Percentiles rank a stretch among this genome's conserved stretches.
Conservation (phyloP, 1,139 yeast genomes). For the Geotrichum fermentans region DNA sequence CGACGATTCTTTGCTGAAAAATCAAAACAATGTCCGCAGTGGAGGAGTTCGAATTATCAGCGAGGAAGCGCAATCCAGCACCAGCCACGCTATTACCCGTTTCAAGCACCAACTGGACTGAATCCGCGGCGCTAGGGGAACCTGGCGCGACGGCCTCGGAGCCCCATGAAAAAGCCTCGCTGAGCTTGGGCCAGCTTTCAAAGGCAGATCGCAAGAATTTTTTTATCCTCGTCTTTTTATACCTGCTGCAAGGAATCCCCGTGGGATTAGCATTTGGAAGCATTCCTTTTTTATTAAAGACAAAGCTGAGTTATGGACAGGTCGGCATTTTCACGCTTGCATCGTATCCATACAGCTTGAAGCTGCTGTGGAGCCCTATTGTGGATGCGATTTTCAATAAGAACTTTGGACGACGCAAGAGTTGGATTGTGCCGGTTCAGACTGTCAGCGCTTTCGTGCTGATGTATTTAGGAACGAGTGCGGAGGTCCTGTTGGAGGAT, state of each 20-base stretch:
- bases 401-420: slow-evolving; percentile 71
- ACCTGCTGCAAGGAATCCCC: slow-evolving; percentile 88
- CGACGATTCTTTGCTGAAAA: background rate
- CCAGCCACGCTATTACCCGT: slow-evolving; percentile 13
- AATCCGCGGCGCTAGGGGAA: slow-evolving; percentile 14
- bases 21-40: slow-evolving; percentile 1
- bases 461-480: slow-evolving; percentile 54
- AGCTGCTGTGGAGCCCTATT: slow-evolving; percentile 90
- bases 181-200: slow-evolving; percentile 26
- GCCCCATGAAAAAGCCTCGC: slow-evolving; percentile 9
- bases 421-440: slow-evolving; percentile 95
- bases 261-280: slow-evolving; percentile 95
- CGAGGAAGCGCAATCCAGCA: slow-evolving; percentile 16
- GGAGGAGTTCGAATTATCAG: slow-evolving; percentile 20
- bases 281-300: slow-evolving; percentile 83
- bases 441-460: slow-evolving; percentile 65
- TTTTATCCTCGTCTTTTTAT: slow-evolving; percentile 61
- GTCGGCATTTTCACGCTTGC: slow-evolving; percentile 89
- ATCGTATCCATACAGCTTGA: slow-evolving; percentile 88
- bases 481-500: slow-evolving; percentile 52
- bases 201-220: slow-evolving; percentile 54
- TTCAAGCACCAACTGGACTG: slow-evolving; percentile 19
- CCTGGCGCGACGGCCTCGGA: slow-evolving; percentile 8
- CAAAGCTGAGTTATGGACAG: slow-evolving; percentile 78
- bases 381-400: slow-evolving; percentile 79